These are phyloP conservation scores for Diutina sp. DNA, from an alignment of 1,139 yeast species.

Conservation along the genomic window DNA sequence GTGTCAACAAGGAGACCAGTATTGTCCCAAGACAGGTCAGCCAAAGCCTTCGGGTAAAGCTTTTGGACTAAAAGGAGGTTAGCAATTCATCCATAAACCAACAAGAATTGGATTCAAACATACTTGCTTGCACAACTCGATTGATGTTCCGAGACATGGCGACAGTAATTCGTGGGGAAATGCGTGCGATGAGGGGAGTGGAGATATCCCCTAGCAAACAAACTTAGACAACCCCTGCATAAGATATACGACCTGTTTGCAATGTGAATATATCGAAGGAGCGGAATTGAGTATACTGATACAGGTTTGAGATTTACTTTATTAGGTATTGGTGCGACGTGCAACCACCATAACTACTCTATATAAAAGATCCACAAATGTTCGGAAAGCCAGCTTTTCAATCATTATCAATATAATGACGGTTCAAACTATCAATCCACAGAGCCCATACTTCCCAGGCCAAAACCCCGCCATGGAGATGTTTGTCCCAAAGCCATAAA, in stretches of 20 bases:
- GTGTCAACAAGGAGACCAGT: constrained; percentile 79
- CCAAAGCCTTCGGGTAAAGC: constrained; percentile 59
- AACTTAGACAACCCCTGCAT: not conserved
- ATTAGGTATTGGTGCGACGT: no score
- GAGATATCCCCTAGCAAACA: no score
- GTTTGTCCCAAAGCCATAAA: constrained; percentile 16
- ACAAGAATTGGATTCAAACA: not conserved
- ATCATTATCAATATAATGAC: not conserved
- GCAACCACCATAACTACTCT: no score
- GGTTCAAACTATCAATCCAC: not conserved
- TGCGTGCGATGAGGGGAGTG: not conserved
- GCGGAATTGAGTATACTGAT: no score
- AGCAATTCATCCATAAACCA: not conserved
- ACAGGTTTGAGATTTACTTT: no score
- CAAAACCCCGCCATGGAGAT: not conserved
- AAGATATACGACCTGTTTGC: no score
- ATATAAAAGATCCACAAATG: no score
- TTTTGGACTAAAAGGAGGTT: constrained; percentile 30
- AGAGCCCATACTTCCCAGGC: constrained; percentile 1
- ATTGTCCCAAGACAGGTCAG: constrained; percentile 88
- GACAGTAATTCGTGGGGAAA: not conserved
- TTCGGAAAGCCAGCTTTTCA: not conserved
- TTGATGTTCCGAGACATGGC: not conserved
- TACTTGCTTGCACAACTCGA: constrained; percentile 2
- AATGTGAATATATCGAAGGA: no score